Conservation (phyloP, 179 eudicot species). For the Carnegiea gigantea region DNA sequence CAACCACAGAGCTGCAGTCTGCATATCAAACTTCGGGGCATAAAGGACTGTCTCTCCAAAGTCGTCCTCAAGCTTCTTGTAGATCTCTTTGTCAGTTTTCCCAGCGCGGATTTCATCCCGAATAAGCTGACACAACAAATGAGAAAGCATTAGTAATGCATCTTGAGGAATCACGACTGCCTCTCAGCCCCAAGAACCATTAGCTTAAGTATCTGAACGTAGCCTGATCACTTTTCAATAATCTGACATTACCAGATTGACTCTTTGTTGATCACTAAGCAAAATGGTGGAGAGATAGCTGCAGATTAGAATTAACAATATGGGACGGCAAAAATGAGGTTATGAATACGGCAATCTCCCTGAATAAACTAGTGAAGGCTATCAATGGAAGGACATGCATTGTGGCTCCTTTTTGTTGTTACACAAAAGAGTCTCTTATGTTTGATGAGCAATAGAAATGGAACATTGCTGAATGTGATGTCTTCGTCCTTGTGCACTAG, state of each 20-base stretch:
- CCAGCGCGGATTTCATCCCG: constrained; percentile 93
- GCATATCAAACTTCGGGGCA: constrained; percentile 87
- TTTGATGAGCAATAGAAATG: no score
- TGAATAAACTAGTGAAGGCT: not conserved
- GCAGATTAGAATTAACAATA: not conserved
- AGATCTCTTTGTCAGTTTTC: constrained; percentile 84
- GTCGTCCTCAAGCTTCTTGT: constrained; percentile 91
- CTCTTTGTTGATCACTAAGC: not conserved
- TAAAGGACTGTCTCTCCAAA: constrained; percentile 92
- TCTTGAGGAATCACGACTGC: not conserved
- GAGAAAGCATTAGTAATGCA: constrained; percentile 6
- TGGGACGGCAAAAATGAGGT: not conserved
- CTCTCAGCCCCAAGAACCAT: not conserved
- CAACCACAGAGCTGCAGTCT: constrained; percentile 94
- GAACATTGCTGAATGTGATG: no score
- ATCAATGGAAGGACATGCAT: not conserved
- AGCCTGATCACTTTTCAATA: not conserved
- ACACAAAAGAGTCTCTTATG: no score
- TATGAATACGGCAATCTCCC: not conserved
- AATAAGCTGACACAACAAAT: constrained; percentile 57
- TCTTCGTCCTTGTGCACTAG: no score
- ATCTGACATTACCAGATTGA: not conserved
- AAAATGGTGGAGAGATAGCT: not conserved
- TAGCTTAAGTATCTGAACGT: not conserved
- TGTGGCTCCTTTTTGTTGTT: no score